Conservation (phyloP, 805 yeast species). For the Schizosaccharomyces osmophilus region DNA sequence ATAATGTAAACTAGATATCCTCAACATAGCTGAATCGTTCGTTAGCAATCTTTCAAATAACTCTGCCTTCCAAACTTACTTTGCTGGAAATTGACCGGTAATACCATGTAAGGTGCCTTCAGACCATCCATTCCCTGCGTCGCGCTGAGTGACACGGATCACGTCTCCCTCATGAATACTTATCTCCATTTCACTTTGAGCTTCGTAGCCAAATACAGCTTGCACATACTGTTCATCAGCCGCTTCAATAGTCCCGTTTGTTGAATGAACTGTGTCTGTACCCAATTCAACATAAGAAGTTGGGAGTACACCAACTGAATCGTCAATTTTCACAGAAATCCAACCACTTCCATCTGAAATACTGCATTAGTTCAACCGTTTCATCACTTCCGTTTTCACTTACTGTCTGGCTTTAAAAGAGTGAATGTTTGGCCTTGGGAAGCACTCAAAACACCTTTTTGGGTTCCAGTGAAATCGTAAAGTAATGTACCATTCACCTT, state of each 20-base stretch:
- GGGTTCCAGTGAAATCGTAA: constrained; percentile 41
- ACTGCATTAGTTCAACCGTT: not conserved
- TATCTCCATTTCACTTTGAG: constrained; percentile 62
- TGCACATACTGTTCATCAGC: constrained; percentile 36
- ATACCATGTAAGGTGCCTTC: constrained; percentile 26
- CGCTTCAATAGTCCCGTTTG: constrained; percentile 20
- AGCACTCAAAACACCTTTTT: constrained; percentile 50
- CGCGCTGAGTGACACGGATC: constrained; percentile 36
- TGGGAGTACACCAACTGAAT: constrained; percentile 58
- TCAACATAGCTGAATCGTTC: not conserved
- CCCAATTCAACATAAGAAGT: constrained; percentile 39
- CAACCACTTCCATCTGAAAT: constrained; percentile 63
- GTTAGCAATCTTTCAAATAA: not conserved
- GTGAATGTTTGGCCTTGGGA: constrained; percentile 34
- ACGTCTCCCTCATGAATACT: constrained; percentile 48
- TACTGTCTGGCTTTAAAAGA: constrained; percentile 32
- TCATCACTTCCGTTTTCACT: not conserved
- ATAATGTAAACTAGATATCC: not conserved
- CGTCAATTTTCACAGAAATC: constrained; percentile 40
- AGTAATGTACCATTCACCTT: constrained; percentile 21
- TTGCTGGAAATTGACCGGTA: constrained; percentile 11
- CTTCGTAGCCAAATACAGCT: constrained; percentile 52
- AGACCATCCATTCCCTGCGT: constrained; percentile 82
- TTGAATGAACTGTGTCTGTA: constrained; percentile 22
- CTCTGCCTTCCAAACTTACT: constrained; percentile 5